Evolutionary conservation across 371 early-diverging fungal genomes (phyloP), one percentile per base, ranked within the genome.

Genomic region (Apophysomyces trapeziformis): DNA sequence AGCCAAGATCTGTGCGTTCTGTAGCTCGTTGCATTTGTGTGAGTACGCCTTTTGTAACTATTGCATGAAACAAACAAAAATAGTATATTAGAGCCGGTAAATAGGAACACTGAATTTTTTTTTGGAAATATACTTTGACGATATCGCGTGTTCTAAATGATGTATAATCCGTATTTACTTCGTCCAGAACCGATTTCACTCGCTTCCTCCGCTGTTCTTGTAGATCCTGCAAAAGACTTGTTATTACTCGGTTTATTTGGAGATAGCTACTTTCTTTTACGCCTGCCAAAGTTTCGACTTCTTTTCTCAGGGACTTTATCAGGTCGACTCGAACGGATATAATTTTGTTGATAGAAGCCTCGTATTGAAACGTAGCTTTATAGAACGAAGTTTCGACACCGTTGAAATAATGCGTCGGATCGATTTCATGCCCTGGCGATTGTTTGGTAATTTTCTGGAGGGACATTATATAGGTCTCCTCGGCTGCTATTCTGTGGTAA

Each of bases 11-110:
- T 50, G 79, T 67, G 57, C 76, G 63, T 66, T 80, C 75, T 64
- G 75, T 61, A 58, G 68, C 58, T 44, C 77, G 57, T 13, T 67
- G 65, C 72, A 77, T 75, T 71, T 79, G 64, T 66, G 69, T 9
- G 62, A 71, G 61, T 87, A 87, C 0, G 69, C 59, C 65, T 73
- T 82, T 41, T 80, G 83, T 36, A 83, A 71, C 86, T 87, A 46
- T 47, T 41, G 7, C 0, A 16, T 38, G 37, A 38, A 3, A n/a
- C 21, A 32, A 26, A 9, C 16, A 14, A 58, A 39, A 12, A 35
- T 0, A 60, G 38, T 26, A 26, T 3, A 26, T 26, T 26, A 26
- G 32, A 2, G 43, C 38, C 14, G 35, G 18, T 32, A 14, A 36
- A 44, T 57, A 58, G 54, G 21, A 6, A 50, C 39, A n/a, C 14